A percentile compares a stretch with the other conserved stretches of the same genome.
Evolutionary conservation across 116 monocot genomes (phyloP).

Genomic region (Zostera marina): DNA sequence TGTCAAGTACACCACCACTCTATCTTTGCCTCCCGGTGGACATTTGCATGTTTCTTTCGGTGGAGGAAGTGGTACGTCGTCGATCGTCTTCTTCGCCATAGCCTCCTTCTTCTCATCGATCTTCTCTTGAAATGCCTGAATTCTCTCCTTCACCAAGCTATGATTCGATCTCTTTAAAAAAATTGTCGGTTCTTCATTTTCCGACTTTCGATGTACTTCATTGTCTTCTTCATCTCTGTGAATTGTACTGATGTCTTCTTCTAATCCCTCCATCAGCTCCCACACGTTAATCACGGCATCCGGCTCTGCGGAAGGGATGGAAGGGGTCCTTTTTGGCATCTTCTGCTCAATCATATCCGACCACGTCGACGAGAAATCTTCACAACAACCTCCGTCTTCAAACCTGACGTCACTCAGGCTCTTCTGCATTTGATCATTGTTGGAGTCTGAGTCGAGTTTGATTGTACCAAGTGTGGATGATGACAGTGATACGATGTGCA

Average conservation of each 20-base stretch:
- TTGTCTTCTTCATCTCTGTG: background rate
- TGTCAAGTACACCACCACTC: constrained; percentile 63
- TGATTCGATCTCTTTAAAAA: background rate
- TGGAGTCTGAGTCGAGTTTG: constrained; percentile 5
- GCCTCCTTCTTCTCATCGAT: constrained; percentile 27
- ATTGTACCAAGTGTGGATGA: constrained; percentile 34
- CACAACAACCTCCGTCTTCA: background rate
- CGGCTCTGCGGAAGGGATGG: constrained; percentile 42
- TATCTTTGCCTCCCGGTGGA: constrained; percentile 16
- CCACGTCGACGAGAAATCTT: constrained; percentile 1
- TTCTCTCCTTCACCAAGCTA: constrained; percentile 34
- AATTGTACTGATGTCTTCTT: constrained; percentile 24
- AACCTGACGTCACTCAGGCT: background rate
- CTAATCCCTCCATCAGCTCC: constrained; percentile 50
- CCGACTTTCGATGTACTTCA: background rate
- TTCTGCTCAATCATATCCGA: constrained; percentile 7
- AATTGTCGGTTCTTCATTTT: background rate
- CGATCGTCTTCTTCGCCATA: background rate
- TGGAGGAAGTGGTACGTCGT: too few species aligned
- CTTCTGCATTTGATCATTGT: background rate
- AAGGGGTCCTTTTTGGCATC: constrained; percentile 22
- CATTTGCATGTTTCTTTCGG: background rate
- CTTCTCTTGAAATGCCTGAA: constrained; percentile 39
- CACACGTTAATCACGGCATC: constrained; percentile 34
- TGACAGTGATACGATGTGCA: constrained; percentile 26